These are phyloP conservation scores for Didymella arachidicola DNA, from an alignment of 2,329 filamentous ascomycete species.

Conservation along the genomic window DNA sequence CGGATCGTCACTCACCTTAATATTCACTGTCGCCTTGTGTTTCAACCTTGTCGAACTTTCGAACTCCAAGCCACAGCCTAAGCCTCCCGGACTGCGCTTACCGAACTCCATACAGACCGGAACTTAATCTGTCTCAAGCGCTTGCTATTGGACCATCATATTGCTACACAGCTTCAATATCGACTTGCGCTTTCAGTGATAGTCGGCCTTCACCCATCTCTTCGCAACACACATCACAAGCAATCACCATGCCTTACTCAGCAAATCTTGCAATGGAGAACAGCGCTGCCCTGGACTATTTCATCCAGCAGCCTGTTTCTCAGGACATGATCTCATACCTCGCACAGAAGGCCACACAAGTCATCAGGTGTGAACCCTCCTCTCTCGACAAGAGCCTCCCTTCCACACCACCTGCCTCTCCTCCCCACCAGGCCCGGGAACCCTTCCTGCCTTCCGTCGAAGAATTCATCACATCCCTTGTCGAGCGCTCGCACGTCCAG, in stretches of 20 bases:
- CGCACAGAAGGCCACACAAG: slow-evolving; percentile 74
- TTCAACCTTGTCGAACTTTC: slow-evolving; percentile 40
- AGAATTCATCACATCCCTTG: slow-evolving; percentile 89
- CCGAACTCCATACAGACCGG: slow-evolving; percentile 41
- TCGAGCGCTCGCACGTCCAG: slow-evolving; percentile 93
- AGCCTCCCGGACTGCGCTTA: slow-evolving; percentile 48
- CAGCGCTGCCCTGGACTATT: slow-evolving; percentile 78
- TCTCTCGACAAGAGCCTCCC: slow-evolving; percentile 60
- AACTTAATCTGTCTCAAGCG: slow-evolving; percentile 36
- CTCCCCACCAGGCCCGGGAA: slow-evolving; percentile 62
- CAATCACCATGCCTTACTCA: slow-evolving; percentile 55
- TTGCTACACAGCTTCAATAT: slow-evolving; percentile 25
- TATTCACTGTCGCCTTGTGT: slow-evolving; percentile 35
- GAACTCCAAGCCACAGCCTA: slow-evolving; percentile 40
- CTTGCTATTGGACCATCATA: slow-evolving; percentile 23
- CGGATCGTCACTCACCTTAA: slow-evolving; percentile 40
- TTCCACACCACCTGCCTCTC: slow-evolving; percentile 67
- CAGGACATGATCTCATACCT: slow-evolving; percentile 80
- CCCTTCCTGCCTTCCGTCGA: slow-evolving; percentile 76
- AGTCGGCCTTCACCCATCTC: slow-evolving; percentile 20
- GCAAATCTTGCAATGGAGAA: slow-evolving; percentile 61
- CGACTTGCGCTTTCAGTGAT: slow-evolving; percentile 16
- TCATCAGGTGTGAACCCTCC: slow-evolving; percentile 77
- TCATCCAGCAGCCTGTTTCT: slow-evolving; percentile 78
- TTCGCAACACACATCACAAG: slow-evolving; percentile 25